Evolutionary conservation across 176 grass and related monocot genomes (phyloP).

Genomic region (Oryza rufipogon): DNA sequence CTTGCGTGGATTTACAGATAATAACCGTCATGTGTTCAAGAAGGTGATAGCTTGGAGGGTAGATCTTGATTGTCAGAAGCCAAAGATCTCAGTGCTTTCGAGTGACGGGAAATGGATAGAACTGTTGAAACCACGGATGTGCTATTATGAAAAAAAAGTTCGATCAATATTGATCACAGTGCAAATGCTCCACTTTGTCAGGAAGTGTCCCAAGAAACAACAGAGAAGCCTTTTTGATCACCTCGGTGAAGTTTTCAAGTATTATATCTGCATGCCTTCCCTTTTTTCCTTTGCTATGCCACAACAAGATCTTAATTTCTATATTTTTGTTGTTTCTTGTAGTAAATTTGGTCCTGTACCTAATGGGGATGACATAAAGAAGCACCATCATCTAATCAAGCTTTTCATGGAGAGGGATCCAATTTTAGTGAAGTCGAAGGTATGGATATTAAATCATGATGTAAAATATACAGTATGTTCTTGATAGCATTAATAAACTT

Average conservation of each 20-base stretch:
- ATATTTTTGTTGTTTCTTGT: constrained; percentile 29
- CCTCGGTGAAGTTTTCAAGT: constrained; percentile 59
- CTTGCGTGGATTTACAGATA: constrained; percentile 32
- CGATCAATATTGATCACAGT: constrained; percentile 62
- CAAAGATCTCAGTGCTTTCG: constrained; percentile 48
- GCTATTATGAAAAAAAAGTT: constrained; percentile 40
- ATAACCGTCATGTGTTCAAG: constrained; percentile 30
- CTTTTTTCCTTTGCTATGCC: not conserved
- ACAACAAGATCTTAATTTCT: constrained; percentile 7
- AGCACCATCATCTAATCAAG: constrained; percentile 56
- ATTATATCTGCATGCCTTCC: constrained; percentile 7
- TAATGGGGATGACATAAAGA: constrained; percentile 53
- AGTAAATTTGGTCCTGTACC: constrained; percentile 61
- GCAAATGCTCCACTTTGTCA: constrained; percentile 66
- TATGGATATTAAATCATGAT: constrained; percentile 36
- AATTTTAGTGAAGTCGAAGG: constrained; percentile 58
- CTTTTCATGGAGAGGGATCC: constrained; percentile 51
- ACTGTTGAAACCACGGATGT: constrained; percentile 54
- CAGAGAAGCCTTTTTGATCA: constrained; percentile 37
- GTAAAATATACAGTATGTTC: not conserved
- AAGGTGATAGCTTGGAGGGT: constrained; percentile 57
- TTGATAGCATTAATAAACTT: not conserved
- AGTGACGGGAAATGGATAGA: constrained; percentile 63
- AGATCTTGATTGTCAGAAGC: constrained; percentile 37
- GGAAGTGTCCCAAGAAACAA: constrained; percentile 37